Evolutionary conservation across 2,329 filamentous ascomycete species (phyloP).

Genomic region (Neocucurbitaria cava): DNA sequence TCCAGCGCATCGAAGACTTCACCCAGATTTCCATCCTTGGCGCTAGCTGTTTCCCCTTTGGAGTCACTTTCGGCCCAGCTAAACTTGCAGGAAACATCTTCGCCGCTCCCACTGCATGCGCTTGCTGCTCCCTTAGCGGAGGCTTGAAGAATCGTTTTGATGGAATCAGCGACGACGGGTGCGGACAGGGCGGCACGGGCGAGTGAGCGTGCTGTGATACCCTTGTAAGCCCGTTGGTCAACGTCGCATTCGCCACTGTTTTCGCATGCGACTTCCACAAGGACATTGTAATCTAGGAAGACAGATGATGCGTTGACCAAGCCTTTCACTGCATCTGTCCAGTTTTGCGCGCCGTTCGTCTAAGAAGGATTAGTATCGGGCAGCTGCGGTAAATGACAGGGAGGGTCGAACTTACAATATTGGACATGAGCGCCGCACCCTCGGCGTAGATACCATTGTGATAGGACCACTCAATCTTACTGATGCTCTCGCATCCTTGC

Average conservation of each 20-base stretch:
- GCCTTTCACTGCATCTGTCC: conserved; percentile 27
- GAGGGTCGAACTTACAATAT: conserved; percentile 39
- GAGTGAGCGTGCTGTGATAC: conserved; percentile 28
- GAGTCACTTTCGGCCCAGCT: conserved; percentile 12
- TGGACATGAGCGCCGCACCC: conserved; percentile 62
- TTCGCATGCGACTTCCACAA: conserved; percentile 74
- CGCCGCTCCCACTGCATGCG: conserved; percentile 15
- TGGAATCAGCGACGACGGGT: conserved; percentile 18
- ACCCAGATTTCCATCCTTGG: conserved; percentile 20
- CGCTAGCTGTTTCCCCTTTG: conserved; percentile 4
- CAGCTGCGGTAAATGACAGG: neutral
- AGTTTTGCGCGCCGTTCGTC: conserved; percentile 31
- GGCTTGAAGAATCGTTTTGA: conserved; percentile 21
- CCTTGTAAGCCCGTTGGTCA: conserved; percentile 72
- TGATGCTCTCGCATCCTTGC: conserved; percentile 56
- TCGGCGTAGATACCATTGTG: conserved; percentile 58
- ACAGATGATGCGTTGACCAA: conserved; percentile 38
- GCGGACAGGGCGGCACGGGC: conserved; percentile 31
- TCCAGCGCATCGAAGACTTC: conserved; percentile 29
- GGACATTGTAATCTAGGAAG: conserved; percentile 60
- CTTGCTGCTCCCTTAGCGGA: conserved; percentile 31
- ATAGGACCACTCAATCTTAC: conserved; percentile 60
- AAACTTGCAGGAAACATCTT: conserved; percentile 16
- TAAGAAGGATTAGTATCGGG: conserved; percentile 6
- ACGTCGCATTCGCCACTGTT: conserved; percentile 61